Conservation (phyloP, 179 eudicot genomes). For the Heliamphora pulchella region DNA sequence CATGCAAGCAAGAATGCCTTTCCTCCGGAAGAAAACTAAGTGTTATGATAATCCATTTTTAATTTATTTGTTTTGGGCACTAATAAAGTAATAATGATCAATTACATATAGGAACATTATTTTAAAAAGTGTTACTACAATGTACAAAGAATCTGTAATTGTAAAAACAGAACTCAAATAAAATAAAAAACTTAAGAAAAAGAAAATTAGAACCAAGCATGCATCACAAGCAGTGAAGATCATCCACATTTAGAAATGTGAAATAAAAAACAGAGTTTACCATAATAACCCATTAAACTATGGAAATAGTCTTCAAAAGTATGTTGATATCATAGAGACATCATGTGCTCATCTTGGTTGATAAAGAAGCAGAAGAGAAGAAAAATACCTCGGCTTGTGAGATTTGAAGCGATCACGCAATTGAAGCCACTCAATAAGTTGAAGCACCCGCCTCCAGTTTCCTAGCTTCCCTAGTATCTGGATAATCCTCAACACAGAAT, state of each 20-base stretch:
- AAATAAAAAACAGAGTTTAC: neutral
- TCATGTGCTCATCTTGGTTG: neutral
- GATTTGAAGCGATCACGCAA: conserved; percentile 75
- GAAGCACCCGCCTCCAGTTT: conserved; percentile 88
- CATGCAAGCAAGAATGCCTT: neutral
- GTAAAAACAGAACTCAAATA: neutral
- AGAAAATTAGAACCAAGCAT: conserved; percentile 2
- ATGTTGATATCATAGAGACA: neutral
- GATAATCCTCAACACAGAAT: conserved; percentile 67
- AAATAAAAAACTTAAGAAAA: neutral
- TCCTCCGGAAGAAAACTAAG: neutral
- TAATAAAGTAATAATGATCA: neutral
- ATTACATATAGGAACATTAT: neutral
- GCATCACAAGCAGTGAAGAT: neutral
- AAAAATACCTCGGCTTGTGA: conserved; percentile 55
- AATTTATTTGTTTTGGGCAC: neutral
- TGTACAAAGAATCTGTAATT: no score
- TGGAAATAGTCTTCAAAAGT: neutral
- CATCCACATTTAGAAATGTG: no score
- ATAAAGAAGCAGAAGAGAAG: neutral
- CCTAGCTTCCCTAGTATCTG: conserved; percentile 83
- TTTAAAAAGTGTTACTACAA: neutral
- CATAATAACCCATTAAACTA: neutral
- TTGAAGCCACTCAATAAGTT: conserved; percentile 91
- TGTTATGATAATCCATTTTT: neutral